phyloP scores from a whole-genome alignment of 805 yeast genomes.

The Yarrowia divulgata region DNA sequence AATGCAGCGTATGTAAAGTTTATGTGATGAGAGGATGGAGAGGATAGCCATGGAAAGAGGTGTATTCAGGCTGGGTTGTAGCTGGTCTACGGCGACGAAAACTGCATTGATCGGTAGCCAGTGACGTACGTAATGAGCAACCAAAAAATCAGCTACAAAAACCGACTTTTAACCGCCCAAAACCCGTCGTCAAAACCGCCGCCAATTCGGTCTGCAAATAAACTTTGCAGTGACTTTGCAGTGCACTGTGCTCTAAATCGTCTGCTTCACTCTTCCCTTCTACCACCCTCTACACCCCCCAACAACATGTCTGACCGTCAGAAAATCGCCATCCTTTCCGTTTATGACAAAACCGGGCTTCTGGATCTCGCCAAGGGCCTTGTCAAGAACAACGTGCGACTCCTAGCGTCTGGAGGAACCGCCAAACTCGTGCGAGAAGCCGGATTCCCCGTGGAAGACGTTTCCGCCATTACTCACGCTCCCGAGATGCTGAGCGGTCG shows the following conservation, averaged over 20 bases:
- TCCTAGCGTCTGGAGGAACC: slow-evolving; percentile 97
- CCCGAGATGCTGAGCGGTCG: slow-evolving; percentile 99
- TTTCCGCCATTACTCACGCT: slow-evolving; percentile 92
- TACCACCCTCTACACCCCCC: not conserved
- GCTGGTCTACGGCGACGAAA: no score
- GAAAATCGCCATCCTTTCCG: slow-evolving; percentile 95
- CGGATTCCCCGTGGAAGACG: slow-evolving; percentile 97
- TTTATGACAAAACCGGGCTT: slow-evolving; percentile 96
- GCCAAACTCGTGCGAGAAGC: slow-evolving; percentile 94
- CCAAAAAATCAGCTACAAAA: no score
- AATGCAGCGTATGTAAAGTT: no score
- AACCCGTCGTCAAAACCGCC: no score
- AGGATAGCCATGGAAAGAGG: no score
- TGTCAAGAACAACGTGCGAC: slow-evolving; percentile 83
- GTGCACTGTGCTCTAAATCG: not conserved
- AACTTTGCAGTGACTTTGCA: no score
- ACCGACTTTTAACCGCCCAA: no score
- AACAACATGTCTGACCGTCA: slow-evolving; percentile 42
- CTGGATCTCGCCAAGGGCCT: slow-evolving; percentile 96
- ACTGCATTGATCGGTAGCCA: no score
- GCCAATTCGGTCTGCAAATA: no score
- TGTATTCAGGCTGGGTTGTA: no score
- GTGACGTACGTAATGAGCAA: no score
- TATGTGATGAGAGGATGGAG: no score
- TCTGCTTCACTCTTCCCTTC: not conserved